Conservation (phyloP, 2,329 filamentous ascomycete genomes). For the Cordyceps cateniannulata region DNA sequence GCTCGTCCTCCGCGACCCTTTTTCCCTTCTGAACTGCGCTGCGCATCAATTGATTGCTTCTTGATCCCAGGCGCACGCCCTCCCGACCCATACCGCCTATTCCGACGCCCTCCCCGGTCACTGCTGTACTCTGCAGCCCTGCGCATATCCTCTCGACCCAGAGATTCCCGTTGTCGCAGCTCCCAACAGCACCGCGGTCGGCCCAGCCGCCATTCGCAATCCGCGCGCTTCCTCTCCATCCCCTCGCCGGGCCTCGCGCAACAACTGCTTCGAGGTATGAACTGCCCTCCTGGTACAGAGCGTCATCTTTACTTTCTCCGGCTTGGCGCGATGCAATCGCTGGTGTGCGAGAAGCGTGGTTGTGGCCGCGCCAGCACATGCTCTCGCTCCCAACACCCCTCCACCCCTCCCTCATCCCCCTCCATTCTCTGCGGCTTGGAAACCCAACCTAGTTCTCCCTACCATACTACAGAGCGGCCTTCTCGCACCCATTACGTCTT, state of each 20-base stretch:
- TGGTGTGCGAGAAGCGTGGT: background rate
- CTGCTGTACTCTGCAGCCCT: slow-evolving; percentile 1
- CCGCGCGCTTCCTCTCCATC: background rate
- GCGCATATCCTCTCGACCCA: background rate
- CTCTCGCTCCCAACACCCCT: slow-evolving; percentile 10
- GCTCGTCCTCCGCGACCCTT: background rate
- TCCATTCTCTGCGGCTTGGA: background rate
- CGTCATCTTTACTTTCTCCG: background rate
- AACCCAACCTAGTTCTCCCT: slow-evolving; percentile 1
- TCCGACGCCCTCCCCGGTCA: slow-evolving; percentile 1
- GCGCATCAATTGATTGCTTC: slow-evolving; percentile 11
- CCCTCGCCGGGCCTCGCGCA: background rate
- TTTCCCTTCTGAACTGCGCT: background rate
- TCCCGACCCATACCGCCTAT: background rate
- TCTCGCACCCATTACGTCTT: background rate
- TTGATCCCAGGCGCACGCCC: slow-evolving; percentile 1
- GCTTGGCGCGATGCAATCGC: background rate
- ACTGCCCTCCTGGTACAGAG: background rate
- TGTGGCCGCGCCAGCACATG: slow-evolving; percentile 4
- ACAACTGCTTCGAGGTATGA: background rate
- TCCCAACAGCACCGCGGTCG: background rate
- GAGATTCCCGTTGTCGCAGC: background rate
- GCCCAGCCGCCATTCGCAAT: background rate
- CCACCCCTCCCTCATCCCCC: background rate
- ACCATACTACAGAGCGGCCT: background rate